Conservation (phyloP, 179 eudicot species). For the Silene vulgaris region DNA sequence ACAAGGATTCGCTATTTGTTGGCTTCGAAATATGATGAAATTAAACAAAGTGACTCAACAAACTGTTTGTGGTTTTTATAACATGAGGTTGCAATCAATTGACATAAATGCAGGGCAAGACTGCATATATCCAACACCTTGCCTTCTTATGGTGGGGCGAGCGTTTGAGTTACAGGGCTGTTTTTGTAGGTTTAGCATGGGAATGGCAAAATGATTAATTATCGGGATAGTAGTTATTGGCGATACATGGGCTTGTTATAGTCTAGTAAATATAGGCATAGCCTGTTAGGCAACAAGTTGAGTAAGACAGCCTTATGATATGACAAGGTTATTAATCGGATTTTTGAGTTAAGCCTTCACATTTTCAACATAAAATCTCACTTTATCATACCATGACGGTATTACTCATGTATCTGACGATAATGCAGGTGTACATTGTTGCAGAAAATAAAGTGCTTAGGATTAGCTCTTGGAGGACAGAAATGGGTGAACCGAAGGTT, state of each 20-base stretch:
- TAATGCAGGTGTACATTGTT: slow-evolving; percentile 71
- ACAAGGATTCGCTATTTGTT: no score
- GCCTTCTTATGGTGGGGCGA: neutral
- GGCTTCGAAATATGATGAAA: no score
- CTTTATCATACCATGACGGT: neutral
- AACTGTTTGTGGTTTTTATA: neutral
- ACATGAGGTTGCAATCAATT: neutral
- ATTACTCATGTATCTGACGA: slow-evolving; percentile 1
- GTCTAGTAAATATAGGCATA: neutral
- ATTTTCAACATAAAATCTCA: neutral
- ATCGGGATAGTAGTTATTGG: neutral
- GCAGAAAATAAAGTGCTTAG: slow-evolving; percentile 70
- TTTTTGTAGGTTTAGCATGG: neutral
- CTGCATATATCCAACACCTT: neutral
- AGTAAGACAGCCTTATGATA: neutral
- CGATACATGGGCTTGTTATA: no score
- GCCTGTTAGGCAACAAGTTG: neutral
- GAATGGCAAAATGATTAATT: neutral
- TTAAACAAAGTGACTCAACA: neutral
- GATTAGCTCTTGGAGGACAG: slow-evolving; percentile 38
- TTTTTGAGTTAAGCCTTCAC: neutral
- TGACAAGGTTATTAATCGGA: neutral
- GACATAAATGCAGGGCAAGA: neutral
- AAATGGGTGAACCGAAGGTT: slow-evolving; percentile 42
- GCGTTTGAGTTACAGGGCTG: neutral